phyloP scores from a whole-genome alignment of 2,329 filamentous ascomycete species.

The Graphiopsis chlorocephala region DNA sequence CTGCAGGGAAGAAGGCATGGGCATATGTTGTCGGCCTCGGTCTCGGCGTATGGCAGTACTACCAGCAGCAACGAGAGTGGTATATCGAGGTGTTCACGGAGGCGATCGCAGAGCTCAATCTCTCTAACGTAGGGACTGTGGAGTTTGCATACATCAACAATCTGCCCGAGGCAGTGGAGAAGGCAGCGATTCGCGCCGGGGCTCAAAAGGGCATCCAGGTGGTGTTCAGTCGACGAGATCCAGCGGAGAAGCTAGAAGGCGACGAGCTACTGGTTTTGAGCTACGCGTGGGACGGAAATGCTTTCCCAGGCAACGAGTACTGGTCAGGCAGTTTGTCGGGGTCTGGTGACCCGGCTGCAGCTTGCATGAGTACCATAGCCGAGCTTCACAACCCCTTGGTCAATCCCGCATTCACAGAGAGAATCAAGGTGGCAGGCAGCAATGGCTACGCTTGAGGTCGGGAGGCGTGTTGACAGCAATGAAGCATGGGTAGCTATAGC shows the following conservation, averaged over 20 bases:
- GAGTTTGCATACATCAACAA: constrained; percentile 32
- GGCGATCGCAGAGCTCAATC: constrained; percentile 21
- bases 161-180: constrained; percentile 13
- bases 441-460: constrained; percentile 5
- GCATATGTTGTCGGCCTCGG: constrained; percentile 34
- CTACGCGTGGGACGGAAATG: constrained; percentile 37
- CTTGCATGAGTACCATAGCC: constrained; percentile 34
- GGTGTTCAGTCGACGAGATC: constrained; percentile 30
- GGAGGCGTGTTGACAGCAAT: no score
- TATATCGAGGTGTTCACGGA: constrained; percentile 29
- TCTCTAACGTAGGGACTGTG: constrained; percentile 25
- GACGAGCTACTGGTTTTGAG: constrained; percentile 31
- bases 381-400: constrained; percentile 35
- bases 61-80: constrained; percentile 21
- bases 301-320: constrained; percentile 37
- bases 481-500: no score
- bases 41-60: constrained; percentile 34
- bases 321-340: constrained; percentile 29
- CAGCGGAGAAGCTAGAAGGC: constrained; percentile 28
- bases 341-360: constrained; percentile 34
- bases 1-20: constrained; percentile 24
- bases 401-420: constrained; percentile 25
- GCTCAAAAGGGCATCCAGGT: constrained; percentile 22
- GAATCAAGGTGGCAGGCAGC: constrained; percentile 16
- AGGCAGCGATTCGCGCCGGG: constrained; percentile 16